phyloP scores from a whole-genome alignment of 2,329 filamentous ascomycete genomes.

The Xenoacremonium recifei region DNA sequence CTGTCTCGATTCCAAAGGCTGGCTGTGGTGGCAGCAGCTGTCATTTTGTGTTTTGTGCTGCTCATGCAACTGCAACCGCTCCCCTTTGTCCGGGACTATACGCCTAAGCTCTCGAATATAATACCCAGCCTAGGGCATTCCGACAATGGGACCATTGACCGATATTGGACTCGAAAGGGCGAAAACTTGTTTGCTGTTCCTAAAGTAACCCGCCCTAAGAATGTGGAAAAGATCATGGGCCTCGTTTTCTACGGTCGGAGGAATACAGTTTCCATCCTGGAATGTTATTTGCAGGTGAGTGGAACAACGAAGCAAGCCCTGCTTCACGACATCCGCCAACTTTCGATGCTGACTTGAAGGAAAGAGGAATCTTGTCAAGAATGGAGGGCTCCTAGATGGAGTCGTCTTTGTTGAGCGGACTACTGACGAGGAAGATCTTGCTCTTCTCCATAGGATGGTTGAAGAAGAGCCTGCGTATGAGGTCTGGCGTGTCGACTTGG shows the following conservation, averaged over 20 bases:
- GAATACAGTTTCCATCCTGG: slow-evolving; percentile 42
- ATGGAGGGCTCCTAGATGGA: slow-evolving; percentile 44
- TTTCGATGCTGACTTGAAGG: too few relatives aligned
- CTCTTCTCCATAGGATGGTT: slow-evolving; percentile 38
- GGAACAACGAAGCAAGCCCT: background rate
- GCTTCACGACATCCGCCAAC: too few relatives aligned
- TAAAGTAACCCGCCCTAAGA: slow-evolving; percentile 15
- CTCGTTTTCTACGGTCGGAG: slow-evolving; percentile 47
- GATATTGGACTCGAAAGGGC: slow-evolving; percentile 23
- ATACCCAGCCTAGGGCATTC: too few relatives aligned
- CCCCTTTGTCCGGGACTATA: too few relatives aligned
- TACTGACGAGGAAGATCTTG: slow-evolving; percentile 35
- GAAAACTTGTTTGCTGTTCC: slow-evolving; percentile 14
- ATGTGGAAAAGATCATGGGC: slow-evolving; percentile 37
- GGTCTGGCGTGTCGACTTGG: slow-evolving; percentile 33
- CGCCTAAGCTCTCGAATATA: too few relatives aligned
- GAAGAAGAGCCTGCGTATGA: slow-evolving; percentile 36
- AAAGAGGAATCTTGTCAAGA: slow-evolving; percentile 42
- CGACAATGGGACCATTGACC: slow-evolving; percentile 10
- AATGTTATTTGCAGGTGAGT: slow-evolving; percentile 44
- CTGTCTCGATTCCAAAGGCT: too few relatives aligned
- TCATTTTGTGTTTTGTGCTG: too few relatives aligned
- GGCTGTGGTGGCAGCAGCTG: too few relatives aligned
- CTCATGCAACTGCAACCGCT: too few relatives aligned
- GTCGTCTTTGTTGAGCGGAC: slow-evolving; percentile 45